These are phyloP conservation scores for Zymoseptoria pseudotritici DNA, from an alignment of 2,329 filamentous ascomycete species.

Conservation along the genomic window DNA sequence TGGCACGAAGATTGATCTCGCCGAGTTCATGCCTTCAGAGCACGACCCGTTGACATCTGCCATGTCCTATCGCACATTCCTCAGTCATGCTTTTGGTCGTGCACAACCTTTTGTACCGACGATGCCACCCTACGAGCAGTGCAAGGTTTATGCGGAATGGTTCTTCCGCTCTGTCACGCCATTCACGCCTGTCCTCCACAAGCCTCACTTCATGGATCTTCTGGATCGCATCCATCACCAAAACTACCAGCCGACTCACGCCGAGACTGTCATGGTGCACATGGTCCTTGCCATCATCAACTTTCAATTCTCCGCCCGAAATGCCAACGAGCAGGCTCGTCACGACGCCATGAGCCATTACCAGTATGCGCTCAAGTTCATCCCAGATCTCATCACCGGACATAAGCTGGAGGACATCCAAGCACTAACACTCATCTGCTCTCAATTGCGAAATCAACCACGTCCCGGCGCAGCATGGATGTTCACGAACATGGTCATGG, in stretches of 20 bases:
- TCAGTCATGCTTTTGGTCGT: slow-evolving; percentile 55
- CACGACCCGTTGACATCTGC: slow-evolving; percentile 52
- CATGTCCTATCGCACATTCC: slow-evolving; percentile 64
- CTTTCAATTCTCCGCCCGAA: slow-evolving; percentile 68
- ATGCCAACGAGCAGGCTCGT: slow-evolving; percentile 51
- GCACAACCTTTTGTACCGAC: slow-evolving; percentile 51
- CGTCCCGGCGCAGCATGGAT: slow-evolving; percentile 70
- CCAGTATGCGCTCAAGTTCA: slow-evolving; percentile 63
- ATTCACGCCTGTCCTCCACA: slow-evolving; percentile 71
- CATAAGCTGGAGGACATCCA: slow-evolving; percentile 62
- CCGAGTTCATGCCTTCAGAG: slow-evolving; percentile 61
- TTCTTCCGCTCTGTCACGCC: slow-evolving; percentile 66
- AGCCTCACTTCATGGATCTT: slow-evolving; percentile 61
- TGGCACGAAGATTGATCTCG: slow-evolving; percentile 71
- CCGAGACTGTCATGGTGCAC: slow-evolving; percentile 64
- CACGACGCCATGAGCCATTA: slow-evolving; percentile 69
- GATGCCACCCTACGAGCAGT: slow-evolving; percentile 57
- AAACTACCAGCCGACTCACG: slow-evolving; percentile 52
- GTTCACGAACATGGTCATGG: slow-evolving; percentile 57
- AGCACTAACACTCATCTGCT: slow-evolving; percentile 62
- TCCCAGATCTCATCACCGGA: slow-evolving; percentile 56
- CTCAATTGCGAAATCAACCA: slow-evolving; percentile 68
- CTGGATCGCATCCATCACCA: slow-evolving; percentile 61
- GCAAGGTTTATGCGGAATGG: slow-evolving; percentile 63
- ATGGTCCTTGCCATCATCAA: slow-evolving; percentile 74